A percentile compares a stretch with the other conserved stretches of the same genome.
Evolutionary conservation across 495 filamentous ascomycete species (phyloP).

Genomic region (Penicillium daleae): DNA sequence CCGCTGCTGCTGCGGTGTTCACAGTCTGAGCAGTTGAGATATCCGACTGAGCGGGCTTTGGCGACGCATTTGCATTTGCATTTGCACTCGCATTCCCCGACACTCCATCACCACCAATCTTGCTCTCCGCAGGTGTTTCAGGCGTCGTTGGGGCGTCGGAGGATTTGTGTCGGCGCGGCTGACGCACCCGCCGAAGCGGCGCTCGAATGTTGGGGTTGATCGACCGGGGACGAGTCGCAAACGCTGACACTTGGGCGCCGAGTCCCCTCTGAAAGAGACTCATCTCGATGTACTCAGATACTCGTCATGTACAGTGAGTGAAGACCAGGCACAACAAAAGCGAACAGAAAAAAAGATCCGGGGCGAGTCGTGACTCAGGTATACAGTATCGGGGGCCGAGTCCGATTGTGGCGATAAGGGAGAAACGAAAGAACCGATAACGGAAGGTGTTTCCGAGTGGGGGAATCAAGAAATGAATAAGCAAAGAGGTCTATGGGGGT

Average conservation of each 20-base stretch:
- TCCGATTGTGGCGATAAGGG: conserved; percentile 28
- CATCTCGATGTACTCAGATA: conserved; percentile 22
- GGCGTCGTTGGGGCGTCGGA: conserved; percentile 19
- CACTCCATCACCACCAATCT: conserved; percentile 10
- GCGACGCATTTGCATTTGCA: conserved; percentile 6
- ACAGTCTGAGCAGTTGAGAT: background rate
- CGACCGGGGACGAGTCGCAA: conserved; percentile 27
- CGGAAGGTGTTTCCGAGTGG: conserved; percentile 11
- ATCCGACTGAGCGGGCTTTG: conserved; percentile 8
- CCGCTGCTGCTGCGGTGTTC: conserved; percentile 15
- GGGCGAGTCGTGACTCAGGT: conserved; percentile 4
- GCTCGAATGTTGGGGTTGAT: conserved; percentile 21
- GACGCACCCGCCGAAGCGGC: conserved; percentile 29
- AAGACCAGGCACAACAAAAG: background rate
- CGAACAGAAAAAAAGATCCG: background rate
- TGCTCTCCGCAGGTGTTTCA: conserved; percentile 11
- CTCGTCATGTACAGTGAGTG: conserved; percentile 8
- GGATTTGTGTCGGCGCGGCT: conserved; percentile 36
- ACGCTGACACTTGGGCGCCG: conserved; percentile 15
- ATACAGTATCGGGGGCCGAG: background rate
- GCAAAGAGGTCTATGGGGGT: background rate
- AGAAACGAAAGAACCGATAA: conserved; percentile 15
- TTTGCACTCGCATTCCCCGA: background rate
- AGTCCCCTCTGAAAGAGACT: conserved; percentile 25
- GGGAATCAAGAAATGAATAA: background rate